A percentile compares a stretch with the other conserved stretches of the same genome.
phyloP scores from a whole-genome alignment of 495 filamentous ascomycete species.

The Trypethelium eluteriae region DNA sequence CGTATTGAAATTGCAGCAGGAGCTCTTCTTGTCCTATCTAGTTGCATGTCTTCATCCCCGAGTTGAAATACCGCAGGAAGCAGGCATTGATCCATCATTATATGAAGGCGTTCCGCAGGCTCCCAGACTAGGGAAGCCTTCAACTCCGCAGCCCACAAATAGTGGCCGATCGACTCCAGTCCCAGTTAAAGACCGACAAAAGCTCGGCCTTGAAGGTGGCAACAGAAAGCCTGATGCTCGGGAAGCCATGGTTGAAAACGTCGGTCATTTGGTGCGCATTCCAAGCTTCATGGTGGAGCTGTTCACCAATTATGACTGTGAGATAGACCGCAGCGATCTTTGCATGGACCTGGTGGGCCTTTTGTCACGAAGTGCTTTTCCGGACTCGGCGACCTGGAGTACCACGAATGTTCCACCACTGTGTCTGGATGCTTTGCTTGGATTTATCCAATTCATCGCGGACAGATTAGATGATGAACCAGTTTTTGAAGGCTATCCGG shows the following conservation, averaged over 20 bases:
- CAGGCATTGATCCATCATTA: constrained; percentile 80
- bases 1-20: constrained; percentile 94
- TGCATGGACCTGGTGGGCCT: constrained; percentile 94
- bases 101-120: constrained; percentile 91
- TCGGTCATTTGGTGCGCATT: constrained; percentile 83
- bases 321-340: constrained; percentile 81
- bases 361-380: constrained; percentile 87
- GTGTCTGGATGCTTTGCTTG: constrained; percentile 83
- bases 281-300: constrained; percentile 90
- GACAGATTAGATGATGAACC: constrained; percentile 73
- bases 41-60: constrained; percentile 87
- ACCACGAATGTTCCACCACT: constrained; percentile 95
- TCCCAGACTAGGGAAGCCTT: constrained; percentile 75
- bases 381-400: constrained; percentile 97
- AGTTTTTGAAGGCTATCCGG: constrained; percentile 57
- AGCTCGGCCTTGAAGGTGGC: constrained; percentile 87
- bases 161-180: constrained; percentile 90
- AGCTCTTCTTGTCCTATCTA: constrained; percentile 90
- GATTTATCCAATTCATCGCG: constrained; percentile 83
- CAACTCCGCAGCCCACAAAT: constrained; percentile 64
- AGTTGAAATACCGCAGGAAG: constrained; percentile 83
- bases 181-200: constrained; percentile 85
- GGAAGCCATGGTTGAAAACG: constrained; percentile 97
- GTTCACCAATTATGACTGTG: constrained; percentile 97
- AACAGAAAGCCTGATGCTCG: constrained; percentile 84